Percentiles rank a stretch among this genome's conserved stretches.
Evolutionary conservation across 306 rosid genomes (phyloP).

Genomic region (Prunus mume): DNA sequence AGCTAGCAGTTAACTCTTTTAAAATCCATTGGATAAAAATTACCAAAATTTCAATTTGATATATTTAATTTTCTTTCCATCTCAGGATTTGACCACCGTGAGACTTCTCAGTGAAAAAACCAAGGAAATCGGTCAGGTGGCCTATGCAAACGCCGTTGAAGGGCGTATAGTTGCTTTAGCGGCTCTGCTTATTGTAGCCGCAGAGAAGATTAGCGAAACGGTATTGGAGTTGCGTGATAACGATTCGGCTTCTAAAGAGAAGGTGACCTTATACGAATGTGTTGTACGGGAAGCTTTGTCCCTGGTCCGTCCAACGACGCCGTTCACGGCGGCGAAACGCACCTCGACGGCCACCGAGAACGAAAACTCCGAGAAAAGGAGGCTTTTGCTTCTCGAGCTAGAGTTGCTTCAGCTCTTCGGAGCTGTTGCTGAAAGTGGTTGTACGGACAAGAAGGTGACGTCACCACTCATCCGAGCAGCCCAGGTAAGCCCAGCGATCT

Average conservation of each 20-base stretch:
- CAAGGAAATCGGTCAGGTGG: slow-evolving; percentile 36
- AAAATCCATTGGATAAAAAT: not conserved
- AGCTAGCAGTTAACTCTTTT: not conserved
- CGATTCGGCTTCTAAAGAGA: slow-evolving; percentile 30
- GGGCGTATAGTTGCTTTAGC: slow-evolving; percentile 30
- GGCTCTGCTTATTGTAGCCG: slow-evolving; percentile 33
- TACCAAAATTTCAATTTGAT: not conserved
- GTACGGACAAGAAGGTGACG: slow-evolving; percentile 30
- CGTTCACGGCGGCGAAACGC: not conserved
- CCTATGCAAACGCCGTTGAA: slow-evolving; percentile 29
- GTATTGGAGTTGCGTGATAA: slow-evolving; percentile 21
- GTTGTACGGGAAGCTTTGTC: slow-evolving; percentile 33
- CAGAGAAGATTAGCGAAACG: slow-evolving; percentile 24
- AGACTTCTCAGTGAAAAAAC: slow-evolving; percentile 37
- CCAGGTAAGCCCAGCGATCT: slow-evolving; percentile 21
- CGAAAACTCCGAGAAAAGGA: slow-evolving; percentile 22
- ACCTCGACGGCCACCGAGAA: not conserved
- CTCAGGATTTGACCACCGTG: slow-evolving; percentile 36
- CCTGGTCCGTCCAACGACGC: slow-evolving; percentile 12
- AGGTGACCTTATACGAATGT: slow-evolving; percentile 34
- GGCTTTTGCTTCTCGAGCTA: slow-evolving; percentile 35
- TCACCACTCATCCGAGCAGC: slow-evolving; percentile 31
- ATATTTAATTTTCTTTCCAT: not conserved
- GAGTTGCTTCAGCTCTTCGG: slow-evolving; percentile 42
- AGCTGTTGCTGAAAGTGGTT: slow-evolving; percentile 20